Conservation (phyloP, 2,329 filamentous ascomycete genomes). For the Aciculosporium take region DNA sequence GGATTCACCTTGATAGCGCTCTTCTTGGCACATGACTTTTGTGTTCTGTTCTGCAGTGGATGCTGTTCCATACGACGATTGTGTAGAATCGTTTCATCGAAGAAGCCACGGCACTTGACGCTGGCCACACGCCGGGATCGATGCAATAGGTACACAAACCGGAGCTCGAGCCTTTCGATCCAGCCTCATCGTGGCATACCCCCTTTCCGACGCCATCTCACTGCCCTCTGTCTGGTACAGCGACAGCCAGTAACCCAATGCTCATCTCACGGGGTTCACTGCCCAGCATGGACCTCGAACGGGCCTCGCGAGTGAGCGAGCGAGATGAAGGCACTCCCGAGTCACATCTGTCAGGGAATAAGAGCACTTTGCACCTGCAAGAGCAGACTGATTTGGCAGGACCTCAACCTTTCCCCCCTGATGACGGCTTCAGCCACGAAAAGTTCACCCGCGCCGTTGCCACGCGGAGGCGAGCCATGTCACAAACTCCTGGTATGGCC, state of each 20-base stretch:
- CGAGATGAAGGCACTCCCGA: background rate
- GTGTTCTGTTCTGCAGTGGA: no score
- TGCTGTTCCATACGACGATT: background rate
- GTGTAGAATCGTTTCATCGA: background rate
- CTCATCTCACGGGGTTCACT: constrained; percentile 4
- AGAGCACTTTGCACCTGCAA: no score
- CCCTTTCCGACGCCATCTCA: background rate
- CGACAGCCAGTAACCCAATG: constrained; percentile 1
- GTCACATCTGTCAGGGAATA: background rate
- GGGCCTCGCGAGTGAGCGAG: background rate
- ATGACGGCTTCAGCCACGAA: no score
- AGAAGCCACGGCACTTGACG: background rate
- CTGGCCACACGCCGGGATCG: background rate
- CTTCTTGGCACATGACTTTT: no score
- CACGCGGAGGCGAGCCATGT: constrained; percentile 31
- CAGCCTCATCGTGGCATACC: background rate
- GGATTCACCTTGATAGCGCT: no score
- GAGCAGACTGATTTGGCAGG: background rate
- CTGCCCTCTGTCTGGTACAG: background rate
- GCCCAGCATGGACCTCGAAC: background rate
- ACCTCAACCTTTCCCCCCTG: no score
- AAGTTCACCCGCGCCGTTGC: constrained; percentile 28
- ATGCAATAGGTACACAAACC: background rate
- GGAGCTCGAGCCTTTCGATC: background rate
- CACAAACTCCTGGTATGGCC: constrained; percentile 35